Percentiles rank a stretch among this genome's conserved stretches.
Evolutionary conservation across 352 stramenopile genomes (phyloP).

Genomic region (Phytophthora melonis): DNA sequence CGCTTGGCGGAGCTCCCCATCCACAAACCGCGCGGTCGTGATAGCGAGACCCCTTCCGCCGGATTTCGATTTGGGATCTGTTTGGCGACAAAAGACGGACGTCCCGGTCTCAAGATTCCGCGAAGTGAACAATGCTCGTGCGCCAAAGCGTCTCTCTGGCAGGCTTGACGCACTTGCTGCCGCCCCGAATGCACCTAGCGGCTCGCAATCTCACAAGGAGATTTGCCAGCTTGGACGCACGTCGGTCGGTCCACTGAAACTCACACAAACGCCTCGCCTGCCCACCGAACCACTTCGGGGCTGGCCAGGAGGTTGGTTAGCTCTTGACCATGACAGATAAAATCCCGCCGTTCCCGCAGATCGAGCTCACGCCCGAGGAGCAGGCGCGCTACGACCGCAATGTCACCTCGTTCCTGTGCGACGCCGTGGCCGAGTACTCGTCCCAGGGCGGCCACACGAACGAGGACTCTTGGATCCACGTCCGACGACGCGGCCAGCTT

Average conservation of each 20-base stretch:
- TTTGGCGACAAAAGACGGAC: conserved; percentile 41
- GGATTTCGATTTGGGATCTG: conserved; percentile 44
- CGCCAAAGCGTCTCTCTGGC: conserved; percentile 32
- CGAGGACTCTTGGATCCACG: conserved; percentile 53
- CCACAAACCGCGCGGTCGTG: conserved; percentile 31
- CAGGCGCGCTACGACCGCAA: conserved; percentile 47
- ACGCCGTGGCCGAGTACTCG: conserved; percentile 51
- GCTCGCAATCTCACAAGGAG: conserved; percentile 38
- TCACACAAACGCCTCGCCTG: conserved; percentile 2
- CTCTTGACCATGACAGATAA: conserved; percentile 35
- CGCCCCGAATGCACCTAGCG: conserved; percentile 18
- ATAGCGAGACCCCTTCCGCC: conserved; percentile 21
- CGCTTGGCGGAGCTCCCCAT: conserved; percentile 18
- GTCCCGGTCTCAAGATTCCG: conserved; percentile 38
- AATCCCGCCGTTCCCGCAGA: conserved; percentile 45
- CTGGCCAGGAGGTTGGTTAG: neutral
- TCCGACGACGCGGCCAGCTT: conserved; percentile 46
- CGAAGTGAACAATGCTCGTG: conserved; percentile 27
- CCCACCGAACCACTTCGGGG: conserved; percentile 3
- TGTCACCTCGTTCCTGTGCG: conserved; percentile 48
- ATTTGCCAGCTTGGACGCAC: conserved; percentile 36
- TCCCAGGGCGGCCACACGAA: conserved; percentile 41
- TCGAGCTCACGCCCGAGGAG: conserved; percentile 48
- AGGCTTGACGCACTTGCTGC: conserved; percentile 8
- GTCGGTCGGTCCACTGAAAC: conserved; percentile 5